Conservation (phyloP, 495 filamentous ascomycete species). For the Xylaria longipes region DNA sequence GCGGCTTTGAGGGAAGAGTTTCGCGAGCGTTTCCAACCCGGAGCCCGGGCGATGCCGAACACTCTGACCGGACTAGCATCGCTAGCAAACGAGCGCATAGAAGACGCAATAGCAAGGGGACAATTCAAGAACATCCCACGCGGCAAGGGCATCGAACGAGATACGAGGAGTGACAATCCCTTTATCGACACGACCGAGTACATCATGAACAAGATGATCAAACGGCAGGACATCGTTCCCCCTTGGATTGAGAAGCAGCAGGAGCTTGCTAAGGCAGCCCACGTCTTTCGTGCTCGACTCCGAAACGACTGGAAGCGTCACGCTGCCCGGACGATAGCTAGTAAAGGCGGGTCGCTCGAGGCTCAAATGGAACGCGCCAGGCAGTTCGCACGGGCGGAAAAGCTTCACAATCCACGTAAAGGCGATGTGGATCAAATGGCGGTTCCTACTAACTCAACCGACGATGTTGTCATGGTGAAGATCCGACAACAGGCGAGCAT, state of each 20-base stretch:
- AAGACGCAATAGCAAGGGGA: slow-evolving; percentile 89
- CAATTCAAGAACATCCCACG: slow-evolving; percentile 89
- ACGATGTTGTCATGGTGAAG: slow-evolving; percentile 55
- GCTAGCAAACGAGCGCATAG: slow-evolving; percentile 91
- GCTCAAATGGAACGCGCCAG: slow-evolving; percentile 75
- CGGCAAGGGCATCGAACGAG: slow-evolving; percentile 78
- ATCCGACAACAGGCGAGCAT: slow-evolving; percentile 43
- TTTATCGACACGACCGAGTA: slow-evolving; percentile 98
- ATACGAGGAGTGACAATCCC: slow-evolving; percentile 82
- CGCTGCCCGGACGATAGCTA: slow-evolving; percentile 79
- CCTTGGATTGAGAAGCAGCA: slow-evolving; percentile 98
- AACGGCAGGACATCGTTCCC: slow-evolving; percentile 85
- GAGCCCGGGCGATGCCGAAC: slow-evolving; percentile 75
- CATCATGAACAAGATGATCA: slow-evolving; percentile 98
- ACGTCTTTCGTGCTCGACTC: slow-evolving; percentile 73
- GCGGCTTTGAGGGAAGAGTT: slow-evolving; percentile 73
- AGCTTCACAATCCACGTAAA: slow-evolving; percentile 56
- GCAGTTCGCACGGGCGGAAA: slow-evolving; percentile 77
- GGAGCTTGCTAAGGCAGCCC: slow-evolving; percentile 74
- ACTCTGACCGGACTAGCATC: slow-evolving; percentile 79
- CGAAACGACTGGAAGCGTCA: slow-evolving; percentile 88
- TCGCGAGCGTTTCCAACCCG: slow-evolving; percentile 78
- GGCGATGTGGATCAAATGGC: slow-evolving; percentile 54
- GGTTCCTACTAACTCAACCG: slow-evolving; percentile 54
- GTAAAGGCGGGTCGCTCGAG: slow-evolving; percentile 77